These are phyloP conservation scores for Micractinium conductrix DNA, from an alignment of 139 green algal genomes.

Conservation along the genomic window DNA sequence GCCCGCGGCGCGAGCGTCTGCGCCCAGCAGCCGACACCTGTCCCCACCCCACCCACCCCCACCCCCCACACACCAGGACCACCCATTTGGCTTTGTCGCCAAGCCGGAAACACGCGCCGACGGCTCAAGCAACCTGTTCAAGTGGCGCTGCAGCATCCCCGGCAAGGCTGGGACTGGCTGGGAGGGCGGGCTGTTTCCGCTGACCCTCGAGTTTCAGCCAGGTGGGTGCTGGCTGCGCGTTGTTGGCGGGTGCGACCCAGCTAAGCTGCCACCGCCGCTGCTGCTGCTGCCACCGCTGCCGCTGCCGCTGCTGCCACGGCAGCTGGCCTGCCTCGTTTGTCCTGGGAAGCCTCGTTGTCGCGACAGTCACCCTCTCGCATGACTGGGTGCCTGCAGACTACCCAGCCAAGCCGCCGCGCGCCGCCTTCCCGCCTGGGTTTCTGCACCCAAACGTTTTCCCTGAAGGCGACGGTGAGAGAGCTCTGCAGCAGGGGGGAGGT, in stretches of 20 bases:
- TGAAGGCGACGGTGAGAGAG: conserved; percentile 61
- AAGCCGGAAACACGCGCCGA: conserved; percentile 47
- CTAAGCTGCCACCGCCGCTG: not conserved
- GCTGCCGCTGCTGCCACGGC: not conserved
- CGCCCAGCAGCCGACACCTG: not conserved
- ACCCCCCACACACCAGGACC: conserved; percentile 42
- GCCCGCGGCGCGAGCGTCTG: not conserved
- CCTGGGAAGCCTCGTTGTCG: too few species aligned
- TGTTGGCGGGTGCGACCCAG: not conserved
- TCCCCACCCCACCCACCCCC: not conserved
- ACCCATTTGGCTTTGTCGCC: conserved; percentile 72
- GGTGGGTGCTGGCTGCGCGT: not conserved
- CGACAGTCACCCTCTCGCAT: too few species aligned
- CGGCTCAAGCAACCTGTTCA: conserved; percentile 53
- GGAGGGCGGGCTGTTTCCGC: conserved; percentile 69
- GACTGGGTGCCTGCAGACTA: conserved; percentile 68
- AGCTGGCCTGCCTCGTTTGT: not conserved
- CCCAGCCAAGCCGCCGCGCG: conserved; percentile 61
- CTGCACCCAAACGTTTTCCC: conserved; percentile 55
- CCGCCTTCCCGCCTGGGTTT: conserved; percentile 38
- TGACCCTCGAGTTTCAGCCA: conserved; percentile 46
- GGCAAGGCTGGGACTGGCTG: conserved; percentile 71
- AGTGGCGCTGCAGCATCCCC: conserved; percentile 69
- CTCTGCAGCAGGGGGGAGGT: too few species aligned
- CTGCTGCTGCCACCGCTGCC: too few species aligned